A percentile compares a stretch with the other conserved stretches of the same genome.
Evolutionary conservation across 1,139 yeast species (phyloP).

Genomic region (Nakaseomyces bracarensis): DNA sequence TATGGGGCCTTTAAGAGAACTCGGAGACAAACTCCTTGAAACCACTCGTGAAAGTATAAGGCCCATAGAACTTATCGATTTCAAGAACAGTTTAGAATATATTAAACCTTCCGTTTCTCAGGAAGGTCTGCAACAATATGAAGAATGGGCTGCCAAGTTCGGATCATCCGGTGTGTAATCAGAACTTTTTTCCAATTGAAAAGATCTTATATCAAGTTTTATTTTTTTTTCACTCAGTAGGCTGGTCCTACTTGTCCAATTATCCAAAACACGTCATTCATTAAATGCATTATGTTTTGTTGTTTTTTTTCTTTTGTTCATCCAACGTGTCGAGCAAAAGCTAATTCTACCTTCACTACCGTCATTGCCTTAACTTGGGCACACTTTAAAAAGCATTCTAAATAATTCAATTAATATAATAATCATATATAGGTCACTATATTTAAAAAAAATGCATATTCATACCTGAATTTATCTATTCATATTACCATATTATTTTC

Average conservation of each 20-base stretch:
- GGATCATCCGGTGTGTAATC: conserved; percentile 82
- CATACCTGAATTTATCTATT: too few species aligned
- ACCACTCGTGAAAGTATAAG: conserved; percentile 84
- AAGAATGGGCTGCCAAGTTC: conserved; percentile 82
- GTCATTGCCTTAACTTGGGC: too few species aligned
- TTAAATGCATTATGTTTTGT: not conserved
- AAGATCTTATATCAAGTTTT: too few species aligned
- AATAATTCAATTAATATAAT: not conserved
- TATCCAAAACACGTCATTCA: not conserved
- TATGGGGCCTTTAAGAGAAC: conserved; percentile 89
- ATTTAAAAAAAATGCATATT: not conserved
- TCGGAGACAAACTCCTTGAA: conserved; percentile 78
- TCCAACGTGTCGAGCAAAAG: not conserved
- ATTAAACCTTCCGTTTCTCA: conserved; percentile 87
- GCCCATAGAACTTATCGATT: conserved; percentile 69
- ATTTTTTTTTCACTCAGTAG: not conserved
- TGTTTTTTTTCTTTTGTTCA: not conserved
- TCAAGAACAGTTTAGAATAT: conserved; percentile 65
- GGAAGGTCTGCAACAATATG: conserved; percentile 72
- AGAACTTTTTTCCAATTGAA: too few species aligned
- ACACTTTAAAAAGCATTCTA: not conserved
- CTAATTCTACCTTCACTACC: not conserved
- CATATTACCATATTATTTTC: too few species aligned
- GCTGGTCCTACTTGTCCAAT: conserved; percentile 3
- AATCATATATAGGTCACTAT: not conserved